Evolutionary conservation across 768 basidiomycete species (phyloP), one percentile per base, ranked within the genome.

Genomic region (Phallus indusiatus): DNA sequence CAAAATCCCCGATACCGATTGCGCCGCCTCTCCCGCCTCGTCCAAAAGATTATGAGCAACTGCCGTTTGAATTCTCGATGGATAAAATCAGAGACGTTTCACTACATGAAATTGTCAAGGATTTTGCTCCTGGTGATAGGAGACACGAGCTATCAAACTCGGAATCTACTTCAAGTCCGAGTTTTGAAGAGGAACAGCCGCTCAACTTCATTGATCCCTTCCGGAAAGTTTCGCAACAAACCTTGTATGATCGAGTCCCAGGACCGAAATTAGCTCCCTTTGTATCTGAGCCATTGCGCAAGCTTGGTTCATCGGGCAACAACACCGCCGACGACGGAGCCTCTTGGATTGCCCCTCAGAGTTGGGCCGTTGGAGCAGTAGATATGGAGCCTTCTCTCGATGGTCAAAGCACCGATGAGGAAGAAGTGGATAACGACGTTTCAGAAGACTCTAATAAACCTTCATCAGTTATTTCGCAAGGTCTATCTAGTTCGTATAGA

Each of bases 81-180:
- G 85, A 88, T 42, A 94, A 87, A 6, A 92, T 96, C 66, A 74
- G 95, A 62, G 76, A 92, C 69, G 71, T 74, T 0, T 71, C 66
- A 17, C 55, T 60, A 16, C 62, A 9, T 28, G 58, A 53, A 24
- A 55, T 54, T 42, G 59, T 64, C 63, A 66, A 66, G 61, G 60
- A 65, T 55, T 63, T 58, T 53, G 57, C 56, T 54, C 67, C 68
- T 34, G 72, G 72, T 47, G 67, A 72, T 53, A 65, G 60, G 37
- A 73, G 78, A 1, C 75, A 76, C 3, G 72, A 75, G 50, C 77
- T 64, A 77, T 76, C 60, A 70, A 67, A 36, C 61, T 69, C 6
- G 67, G 67, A 20, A 65, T 65, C 66, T 56, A 69, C 66, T 64
- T 69, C 67, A 52, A 56, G 50, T 54, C 42, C 47, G 20, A 58